Evolutionary conservation across 257 asterid genomes (phyloP).

Genomic region (Petunia axillaris): DNA sequence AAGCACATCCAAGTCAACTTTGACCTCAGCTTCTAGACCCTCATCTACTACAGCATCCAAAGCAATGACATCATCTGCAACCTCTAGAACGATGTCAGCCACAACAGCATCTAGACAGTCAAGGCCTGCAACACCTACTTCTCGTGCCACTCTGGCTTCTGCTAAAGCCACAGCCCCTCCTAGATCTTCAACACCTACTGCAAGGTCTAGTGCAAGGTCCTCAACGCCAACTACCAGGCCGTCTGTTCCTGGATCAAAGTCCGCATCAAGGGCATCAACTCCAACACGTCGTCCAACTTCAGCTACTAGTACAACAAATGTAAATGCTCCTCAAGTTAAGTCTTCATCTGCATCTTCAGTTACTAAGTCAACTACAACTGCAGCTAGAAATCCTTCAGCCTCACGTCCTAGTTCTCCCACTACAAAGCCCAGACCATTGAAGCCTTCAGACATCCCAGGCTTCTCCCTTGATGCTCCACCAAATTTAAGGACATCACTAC

Average conservation of each 20-base stretch:
- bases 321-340: conserved; percentile 46
- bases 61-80: conserved; percentile 41
- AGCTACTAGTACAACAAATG: conserved; percentile 39
- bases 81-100: conserved; percentile 37
- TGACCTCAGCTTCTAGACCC: conserved; percentile 44
- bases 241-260: conserved; percentile 58
- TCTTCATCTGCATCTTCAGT: conserved; percentile 56
- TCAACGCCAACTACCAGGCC: conserved; percentile 76
- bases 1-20: conserved; percentile 32
- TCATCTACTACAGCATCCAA: conserved; percentile 51
- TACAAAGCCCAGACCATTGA: conserved; percentile 85
- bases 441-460: conserved; percentile 98
- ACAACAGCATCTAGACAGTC: conserved; percentile 62
- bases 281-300: conserved; percentile 74
- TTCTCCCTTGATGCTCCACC: conserved; percentile 94
- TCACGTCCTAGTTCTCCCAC: conserved; percentile 78
- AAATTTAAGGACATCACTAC: conserved; percentile 77
- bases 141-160: conserved; percentile 57
- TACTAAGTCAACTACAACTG: conserved; percentile 45
- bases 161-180: conserved; percentile 65
- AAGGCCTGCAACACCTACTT: conserved; percentile 83
- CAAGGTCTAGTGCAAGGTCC: conserved; percentile 71
- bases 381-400: conserved; percentile 52
- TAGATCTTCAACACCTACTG: conserved; percentile 88
- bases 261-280: conserved; percentile 77